Evolutionary conservation across 2,329 filamentous ascomycete genomes (phyloP), one percentile per base, ranked within the genome.

Genomic region (Mycosphaerella sp.): DNA sequence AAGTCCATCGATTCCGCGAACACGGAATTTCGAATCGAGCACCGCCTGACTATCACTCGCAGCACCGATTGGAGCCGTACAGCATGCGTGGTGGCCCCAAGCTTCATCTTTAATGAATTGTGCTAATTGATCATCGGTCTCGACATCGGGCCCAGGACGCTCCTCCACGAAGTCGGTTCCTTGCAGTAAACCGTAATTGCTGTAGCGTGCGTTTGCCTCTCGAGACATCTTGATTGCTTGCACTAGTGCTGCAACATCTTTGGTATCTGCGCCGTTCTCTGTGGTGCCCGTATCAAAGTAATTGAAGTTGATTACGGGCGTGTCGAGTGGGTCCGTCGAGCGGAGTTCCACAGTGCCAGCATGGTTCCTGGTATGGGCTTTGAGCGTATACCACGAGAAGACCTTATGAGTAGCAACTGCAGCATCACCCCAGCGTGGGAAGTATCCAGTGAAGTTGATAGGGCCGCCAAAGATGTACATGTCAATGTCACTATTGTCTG

Each of bases 321-420:
- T 70, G 50, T 86, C 83, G 1, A 79, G 77, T 0, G 85, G 84
- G 61, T 87, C 77, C 0, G 76, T 68, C 0, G 79, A 82, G 10
- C 71, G 71, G 2, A 89, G 76, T 2, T 66, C 74, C 2, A 89
- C 84, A 1, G 75, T 77, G 4, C 85, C 85, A 5, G 65, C 73
- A 65, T 66, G 67, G 64, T 87, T 86, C 44, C 79, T 76, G 0
- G 82, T 77, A 59, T 84, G 81, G 0, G 78, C 76, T 84, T 84
- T 83, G 46, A 87, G 72, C 1, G 77, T 74, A 6, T 68, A 69
- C 74, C 74, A 77, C 14, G 69, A 67, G 67, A 69, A 76, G 55
- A 73, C 70, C n/a, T 70, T 70, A 2, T 69, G 69, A 37, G 68
- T 73, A 0, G 67, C 64, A 1, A 74, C 68, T 2, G 73, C 70